Percentiles rank a stretch among this genome's conserved stretches.
phyloP scores from a whole-genome alignment of 768 basidiomycete genomes.

The Trametes cingulata region DNA sequence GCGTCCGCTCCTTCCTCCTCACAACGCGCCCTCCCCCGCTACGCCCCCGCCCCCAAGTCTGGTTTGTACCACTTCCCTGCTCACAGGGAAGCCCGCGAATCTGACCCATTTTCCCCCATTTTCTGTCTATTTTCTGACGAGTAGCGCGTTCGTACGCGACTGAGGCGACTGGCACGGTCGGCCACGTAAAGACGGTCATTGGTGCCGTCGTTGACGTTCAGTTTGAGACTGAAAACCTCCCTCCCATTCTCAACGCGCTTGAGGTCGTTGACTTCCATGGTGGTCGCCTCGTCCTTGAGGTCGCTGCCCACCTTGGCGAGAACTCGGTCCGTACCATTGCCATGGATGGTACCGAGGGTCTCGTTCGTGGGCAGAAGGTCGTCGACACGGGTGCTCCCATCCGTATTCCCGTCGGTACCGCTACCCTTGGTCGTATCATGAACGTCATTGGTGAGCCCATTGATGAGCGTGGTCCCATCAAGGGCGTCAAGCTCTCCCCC shows the following conservation, averaged over 20 bases:
- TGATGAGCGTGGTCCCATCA: constrained; percentile 99
- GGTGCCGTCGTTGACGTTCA: constrained; percentile 99
- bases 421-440: constrained; percentile 98
- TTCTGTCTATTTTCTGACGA: constrained; percentile 26
- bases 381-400: constrained; percentile 97
- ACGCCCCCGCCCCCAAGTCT: constrained; percentile 49
- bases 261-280: constrained; percentile 95
- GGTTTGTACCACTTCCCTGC: constrained; percentile 43
- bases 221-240: constrained; percentile 92
- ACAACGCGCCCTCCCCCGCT: constrained; percentile 49
- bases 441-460: constrained; percentile 99
- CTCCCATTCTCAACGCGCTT: constrained; percentile 97
- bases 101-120: constrained; percentile 21
- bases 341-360: constrained; percentile 99
- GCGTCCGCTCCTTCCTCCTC: constrained; percentile 47
- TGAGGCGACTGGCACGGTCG: constrained; percentile 72
- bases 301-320: constrained; percentile 97
- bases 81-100: not conserved
- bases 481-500: constrained; percentile 86
- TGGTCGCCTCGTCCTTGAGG: constrained; percentile 98
- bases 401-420: constrained; percentile 92
- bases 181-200: constrained; percentile 96
- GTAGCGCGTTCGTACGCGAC: constrained; percentile 88
- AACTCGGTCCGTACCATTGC: constrained; percentile 99
- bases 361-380: constrained; percentile 97